These are phyloP conservation scores for Neurospora pannonica DNA, from an alignment of 495 filamentous ascomycete genomes.

Conservation along the genomic window DNA sequence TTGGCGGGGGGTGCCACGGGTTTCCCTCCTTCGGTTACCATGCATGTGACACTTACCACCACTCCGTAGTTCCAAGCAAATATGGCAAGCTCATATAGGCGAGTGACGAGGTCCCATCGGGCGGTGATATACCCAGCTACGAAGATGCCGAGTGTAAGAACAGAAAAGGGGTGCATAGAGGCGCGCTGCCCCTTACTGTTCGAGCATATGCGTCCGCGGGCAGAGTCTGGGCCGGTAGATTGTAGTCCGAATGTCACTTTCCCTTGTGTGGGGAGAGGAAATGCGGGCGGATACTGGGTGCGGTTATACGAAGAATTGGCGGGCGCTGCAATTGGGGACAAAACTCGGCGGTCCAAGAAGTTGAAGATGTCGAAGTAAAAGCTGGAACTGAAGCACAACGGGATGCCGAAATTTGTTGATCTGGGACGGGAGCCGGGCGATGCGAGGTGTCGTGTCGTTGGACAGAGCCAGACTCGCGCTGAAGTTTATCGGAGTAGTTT, in stretches of 20 bases:
- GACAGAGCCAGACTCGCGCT: neutral
- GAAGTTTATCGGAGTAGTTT: neutral
- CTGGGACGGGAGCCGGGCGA: neutral
- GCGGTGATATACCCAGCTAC: constrained; percentile 98
- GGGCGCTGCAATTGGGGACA: neutral
- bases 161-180: constrained; percentile 94
- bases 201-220: constrained; percentile 13
- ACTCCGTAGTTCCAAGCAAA: constrained; percentile 99
- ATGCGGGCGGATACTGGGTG: neutral
- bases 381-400: neutral
- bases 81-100: constrained; percentile 87
- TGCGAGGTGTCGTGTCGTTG: neutral
- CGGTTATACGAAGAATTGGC: neutral
- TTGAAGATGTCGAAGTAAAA: neutral
- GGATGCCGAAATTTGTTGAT: neutral
- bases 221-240: neutral
- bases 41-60: constrained; percentile 53
- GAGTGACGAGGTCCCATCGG: constrained; percentile 93
- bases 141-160: constrained; percentile 92
- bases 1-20: constrained; percentile 2
- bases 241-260: neutral
- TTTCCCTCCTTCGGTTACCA: neutral
- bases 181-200: constrained; percentile 18
- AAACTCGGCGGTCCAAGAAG: neutral
- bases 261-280: neutral